Evolutionary conservation across 2,329 filamentous ascomycete genomes (phyloP).

Genomic region (Botrytis galanthina): DNA sequence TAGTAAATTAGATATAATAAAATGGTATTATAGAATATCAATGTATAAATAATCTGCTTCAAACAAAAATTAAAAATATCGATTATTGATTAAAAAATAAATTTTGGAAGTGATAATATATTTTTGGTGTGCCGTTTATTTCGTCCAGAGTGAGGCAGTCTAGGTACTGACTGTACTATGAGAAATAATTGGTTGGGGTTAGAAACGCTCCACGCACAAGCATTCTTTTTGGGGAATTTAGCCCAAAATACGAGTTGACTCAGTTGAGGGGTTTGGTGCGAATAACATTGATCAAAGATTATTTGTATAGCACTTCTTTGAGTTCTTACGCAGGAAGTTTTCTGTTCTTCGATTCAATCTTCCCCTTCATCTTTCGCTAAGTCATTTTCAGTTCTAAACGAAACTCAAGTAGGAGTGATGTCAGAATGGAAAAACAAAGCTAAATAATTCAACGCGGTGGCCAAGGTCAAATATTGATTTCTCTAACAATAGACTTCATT

Average conservation of each 20-base stretch:
- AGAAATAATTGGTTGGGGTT: not conserved
- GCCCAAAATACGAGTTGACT: constrained; percentile 1
- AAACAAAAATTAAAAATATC: too few species aligned
- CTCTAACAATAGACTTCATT: constrained; percentile 9
- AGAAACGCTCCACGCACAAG: not conserved
- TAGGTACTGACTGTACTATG: not conserved
- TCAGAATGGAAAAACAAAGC: not conserved
- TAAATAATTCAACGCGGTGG: not conserved
- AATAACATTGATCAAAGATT: not conserved
- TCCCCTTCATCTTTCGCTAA: not conserved
- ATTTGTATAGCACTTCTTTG: not conserved
- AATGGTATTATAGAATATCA: too few species aligned
- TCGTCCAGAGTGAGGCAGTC: too few species aligned
- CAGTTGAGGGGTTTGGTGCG: not conserved
- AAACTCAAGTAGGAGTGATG: not conserved
- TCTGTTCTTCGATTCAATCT: not conserved
- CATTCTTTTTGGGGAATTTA: not conserved
- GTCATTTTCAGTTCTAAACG: not conserved
- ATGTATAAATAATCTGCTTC: too few species aligned
- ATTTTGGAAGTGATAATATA: too few species aligned
- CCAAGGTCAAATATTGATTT: constrained; percentile 4
- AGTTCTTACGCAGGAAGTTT: not conserved
- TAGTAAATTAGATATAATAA: too few species aligned
- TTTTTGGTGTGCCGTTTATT: too few species aligned
- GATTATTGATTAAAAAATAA: too few species aligned